Percentiles rank a stretch among this genome's conserved stretches.
These are phyloP conservation scores for Immersiella caudata DNA, from an alignment of 495 filamentous ascomycete genomes.

Conservation along the genomic window DNA sequence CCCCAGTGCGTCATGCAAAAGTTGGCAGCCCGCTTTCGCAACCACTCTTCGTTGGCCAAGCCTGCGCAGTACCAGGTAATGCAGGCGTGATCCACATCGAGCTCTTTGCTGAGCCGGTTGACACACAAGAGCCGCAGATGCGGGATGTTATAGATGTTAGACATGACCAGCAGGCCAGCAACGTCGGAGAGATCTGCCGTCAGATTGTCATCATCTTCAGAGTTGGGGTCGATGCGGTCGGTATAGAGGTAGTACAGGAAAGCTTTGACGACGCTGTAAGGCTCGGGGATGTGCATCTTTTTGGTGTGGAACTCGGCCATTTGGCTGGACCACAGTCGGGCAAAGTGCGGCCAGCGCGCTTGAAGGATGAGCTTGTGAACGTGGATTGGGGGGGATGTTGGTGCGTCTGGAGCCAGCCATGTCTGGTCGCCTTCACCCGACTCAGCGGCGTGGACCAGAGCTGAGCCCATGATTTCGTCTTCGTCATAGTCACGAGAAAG, in stretches of 20 bases:
- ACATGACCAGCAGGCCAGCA: constrained; percentile 95
- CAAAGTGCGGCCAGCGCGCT: constrained; percentile 95
- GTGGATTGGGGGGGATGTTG: constrained; percentile 84
- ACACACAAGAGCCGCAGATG: constrained; percentile 87
- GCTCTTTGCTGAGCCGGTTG: constrained; percentile 80
- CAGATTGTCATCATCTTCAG: constrained; percentile 55
- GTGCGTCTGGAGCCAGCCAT: constrained; percentile 63
- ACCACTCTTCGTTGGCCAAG: constrained; percentile 87
- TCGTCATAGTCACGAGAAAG: constrained; percentile 65
- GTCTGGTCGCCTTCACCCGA: constrained; percentile 50
- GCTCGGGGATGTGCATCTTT: constrained; percentile 96
- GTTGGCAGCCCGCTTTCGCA: constrained; percentile 79
- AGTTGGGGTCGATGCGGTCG: constrained; percentile 73
- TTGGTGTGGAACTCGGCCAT: constrained; percentile 97
- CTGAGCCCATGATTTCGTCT: constrained; percentile 60
- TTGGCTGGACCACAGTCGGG: constrained; percentile 82
- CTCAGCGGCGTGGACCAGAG: constrained; percentile 44
- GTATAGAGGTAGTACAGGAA: constrained; percentile 98
- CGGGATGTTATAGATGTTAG: constrained; percentile 95
- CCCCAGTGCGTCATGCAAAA: constrained; percentile 96
- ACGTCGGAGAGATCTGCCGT: constrained; percentile 74
- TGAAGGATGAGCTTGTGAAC: constrained; percentile 91
- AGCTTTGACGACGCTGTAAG: constrained; percentile 89
- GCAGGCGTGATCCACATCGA: constrained; percentile 92
- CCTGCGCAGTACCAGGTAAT: constrained; percentile 94